phyloP scores from a whole-genome alignment of 805 yeast species.

The Pichia heedii region DNA sequence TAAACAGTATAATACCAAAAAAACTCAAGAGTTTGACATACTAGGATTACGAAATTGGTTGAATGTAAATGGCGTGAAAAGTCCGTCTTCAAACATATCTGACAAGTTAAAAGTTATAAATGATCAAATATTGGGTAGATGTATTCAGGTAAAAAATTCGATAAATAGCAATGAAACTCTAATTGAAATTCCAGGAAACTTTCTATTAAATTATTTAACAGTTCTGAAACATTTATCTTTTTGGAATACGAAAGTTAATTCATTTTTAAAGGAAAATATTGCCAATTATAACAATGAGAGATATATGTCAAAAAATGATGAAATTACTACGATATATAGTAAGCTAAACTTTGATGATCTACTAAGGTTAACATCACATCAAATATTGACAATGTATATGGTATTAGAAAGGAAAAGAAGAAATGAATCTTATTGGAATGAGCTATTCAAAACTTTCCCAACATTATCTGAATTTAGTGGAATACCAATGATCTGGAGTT shows the following conservation, averaged over 20 bases:
- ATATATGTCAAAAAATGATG: neutral
- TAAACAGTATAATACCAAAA: too few species aligned
- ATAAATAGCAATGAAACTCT: conserved; percentile 37
- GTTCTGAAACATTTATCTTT: conserved; percentile 35
- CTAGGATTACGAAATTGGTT: neutral
- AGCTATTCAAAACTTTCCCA: conserved; percentile 63
- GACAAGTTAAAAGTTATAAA: conserved; percentile 34
- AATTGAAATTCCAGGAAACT: conserved; percentile 48
- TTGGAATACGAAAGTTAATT: conserved; percentile 7
- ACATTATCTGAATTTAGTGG: conserved; percentile 38
- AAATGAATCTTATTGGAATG: conserved; percentile 49
- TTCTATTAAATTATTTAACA: conserved; percentile 50
- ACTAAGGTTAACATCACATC: conserved; percentile 45
- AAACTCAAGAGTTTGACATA: neutral
- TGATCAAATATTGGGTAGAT: conserved; percentile 49
- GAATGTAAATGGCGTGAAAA: too few species aligned
- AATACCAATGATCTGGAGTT: conserved; percentile 58
- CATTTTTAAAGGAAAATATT: neutral
- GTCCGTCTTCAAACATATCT: conserved; percentile 24
- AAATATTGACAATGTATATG: conserved; percentile 44
- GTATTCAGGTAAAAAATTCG: conserved; percentile 37
- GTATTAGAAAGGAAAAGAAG: conserved; percentile 35
- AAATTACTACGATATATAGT: conserved; percentile 11
- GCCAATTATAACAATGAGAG: neutral
- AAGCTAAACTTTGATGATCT: conserved; percentile 25